phyloP scores from a whole-genome alignment of 2,329 filamentous ascomycete genomes.

The Aspergillus texensis region DNA sequence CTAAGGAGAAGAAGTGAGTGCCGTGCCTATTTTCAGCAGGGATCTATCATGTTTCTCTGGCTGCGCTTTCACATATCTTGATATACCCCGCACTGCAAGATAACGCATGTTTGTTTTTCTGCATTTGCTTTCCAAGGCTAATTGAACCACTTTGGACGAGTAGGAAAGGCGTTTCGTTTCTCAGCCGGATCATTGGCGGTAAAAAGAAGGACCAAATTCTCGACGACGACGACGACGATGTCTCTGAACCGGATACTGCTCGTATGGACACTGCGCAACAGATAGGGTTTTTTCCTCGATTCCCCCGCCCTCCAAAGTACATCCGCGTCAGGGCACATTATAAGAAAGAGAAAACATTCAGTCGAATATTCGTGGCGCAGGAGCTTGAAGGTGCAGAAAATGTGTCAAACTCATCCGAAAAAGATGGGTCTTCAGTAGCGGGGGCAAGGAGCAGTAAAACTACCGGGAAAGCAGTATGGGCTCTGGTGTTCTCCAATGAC shows the following conservation, averaged over 20 bases:
- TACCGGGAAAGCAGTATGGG: conserved; percentile 76
- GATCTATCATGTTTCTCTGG: not conserved
- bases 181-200: conserved; percentile 77
- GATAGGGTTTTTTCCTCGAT: conserved; percentile 79
- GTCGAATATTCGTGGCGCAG: conserved; percentile 87
- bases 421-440: conserved; percentile 29
- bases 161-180: conserved; percentile 86
- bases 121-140: not conserved
- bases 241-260: conserved; percentile 70
- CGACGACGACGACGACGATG: conserved; percentile 57
- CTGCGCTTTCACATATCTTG: not conserved
- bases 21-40: conserved; percentile 3
- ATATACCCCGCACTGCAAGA: conserved; percentile 10
- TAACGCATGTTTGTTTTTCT: not conserved
- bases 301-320: conserved; percentile 88
- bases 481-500: conserved; percentile 88
- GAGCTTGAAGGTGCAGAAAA: conserved; percentile 70
- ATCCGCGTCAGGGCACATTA: conserved; percentile 81
- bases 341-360: conserved; percentile 80
- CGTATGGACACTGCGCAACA: conserved; percentile 78
- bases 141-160: conserved; percentile 12
- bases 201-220: conserved; percentile 69
- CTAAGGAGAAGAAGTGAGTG: conserved; percentile 69
- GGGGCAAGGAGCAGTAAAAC: conserved; percentile 26
- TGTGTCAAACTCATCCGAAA: conserved; percentile 30